Percentiles rank a stretch among this genome's conserved stretches.
Conservation (phyloP, 495 filamentous ascomycete species). For the Wilcoxina mikolae region DNA sequence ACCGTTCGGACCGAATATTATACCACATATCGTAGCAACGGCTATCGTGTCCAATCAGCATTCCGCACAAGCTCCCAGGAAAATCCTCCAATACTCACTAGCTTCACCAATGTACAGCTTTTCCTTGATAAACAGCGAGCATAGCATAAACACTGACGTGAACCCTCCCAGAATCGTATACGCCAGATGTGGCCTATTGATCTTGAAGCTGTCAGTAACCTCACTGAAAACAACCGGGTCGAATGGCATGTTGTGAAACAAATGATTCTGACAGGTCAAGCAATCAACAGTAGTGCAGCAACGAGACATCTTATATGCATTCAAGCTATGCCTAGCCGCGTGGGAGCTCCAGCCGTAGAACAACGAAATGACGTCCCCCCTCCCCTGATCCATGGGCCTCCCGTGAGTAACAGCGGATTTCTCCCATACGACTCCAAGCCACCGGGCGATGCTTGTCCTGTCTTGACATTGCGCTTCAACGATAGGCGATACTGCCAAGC, state of each 20-base stretch:
- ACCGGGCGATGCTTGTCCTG: not conserved
- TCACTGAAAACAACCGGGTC: not conserved
- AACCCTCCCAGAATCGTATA: constrained; percentile 98
- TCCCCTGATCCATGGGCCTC: not conserved
- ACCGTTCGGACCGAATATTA: constrained; percentile 94
- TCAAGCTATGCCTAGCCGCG: not conserved
- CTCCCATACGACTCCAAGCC: not conserved
- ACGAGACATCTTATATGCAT: not conserved
- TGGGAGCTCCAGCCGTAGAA: not conserved
- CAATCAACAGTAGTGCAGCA: not conserved
- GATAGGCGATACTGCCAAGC: not conserved
- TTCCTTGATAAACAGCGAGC: constrained; percentile 95
- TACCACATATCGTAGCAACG: constrained; percentile 84
- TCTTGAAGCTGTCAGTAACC: constrained; percentile 24
- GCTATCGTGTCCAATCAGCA: constrained; percentile 28
- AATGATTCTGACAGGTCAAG: not conserved
- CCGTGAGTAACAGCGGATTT: not conserved
- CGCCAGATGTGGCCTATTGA: constrained; percentile 92
- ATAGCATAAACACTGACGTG: constrained; percentile 95
- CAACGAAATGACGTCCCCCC: not conserved
- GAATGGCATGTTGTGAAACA: not conserved
- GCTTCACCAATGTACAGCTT: constrained; percentile 97
- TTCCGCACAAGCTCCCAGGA: not conserved
- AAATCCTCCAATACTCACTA: constrained; percentile 29
- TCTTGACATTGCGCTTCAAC: not conserved